Evolutionary conservation across 2,329 filamentous ascomycete species (phyloP).

Genomic region (Hypoxylon sp.): DNA sequence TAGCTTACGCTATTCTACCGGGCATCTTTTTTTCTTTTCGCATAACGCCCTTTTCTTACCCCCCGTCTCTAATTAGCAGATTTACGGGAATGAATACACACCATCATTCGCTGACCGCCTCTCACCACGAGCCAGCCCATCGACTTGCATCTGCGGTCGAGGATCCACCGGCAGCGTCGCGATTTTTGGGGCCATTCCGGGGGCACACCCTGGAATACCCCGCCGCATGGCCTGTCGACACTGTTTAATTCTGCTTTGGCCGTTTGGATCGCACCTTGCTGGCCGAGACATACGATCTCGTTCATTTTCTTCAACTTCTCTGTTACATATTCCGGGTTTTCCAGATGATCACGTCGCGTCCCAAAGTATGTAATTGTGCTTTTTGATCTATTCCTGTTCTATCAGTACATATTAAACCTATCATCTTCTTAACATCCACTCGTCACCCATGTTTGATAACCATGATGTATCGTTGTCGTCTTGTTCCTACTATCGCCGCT

Average conservation of each 20-base stretch:
- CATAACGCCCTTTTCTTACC: neutral
- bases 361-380: conserved; percentile 1
- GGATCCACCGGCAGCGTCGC: conserved; percentile 18
- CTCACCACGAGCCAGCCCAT: neutral
- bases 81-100: conserved; percentile 5
- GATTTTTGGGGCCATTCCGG: conserved; percentile 23
- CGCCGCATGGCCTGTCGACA: conserved; percentile 12
- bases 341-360: neutral
- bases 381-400: neutral
- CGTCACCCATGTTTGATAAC: neutral
- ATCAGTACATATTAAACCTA: neutral
- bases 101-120: conserved; percentile 24
- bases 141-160: conserved; percentile 19
- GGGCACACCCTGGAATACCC: conserved; percentile 25
- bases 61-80: neutral
- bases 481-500: conserved; percentile 2
- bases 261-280: neutral
- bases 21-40: neutral
- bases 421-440: neutral
- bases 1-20: conserved; percentile 5
- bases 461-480: conserved; percentile 3
- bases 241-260: neutral
- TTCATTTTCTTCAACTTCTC: neutral
- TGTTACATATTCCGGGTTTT: neutral
- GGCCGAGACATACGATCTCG: neutral